Conservation (phyloP, 148 eudicot genomes). For the Heliosperma pusillum region DNA sequence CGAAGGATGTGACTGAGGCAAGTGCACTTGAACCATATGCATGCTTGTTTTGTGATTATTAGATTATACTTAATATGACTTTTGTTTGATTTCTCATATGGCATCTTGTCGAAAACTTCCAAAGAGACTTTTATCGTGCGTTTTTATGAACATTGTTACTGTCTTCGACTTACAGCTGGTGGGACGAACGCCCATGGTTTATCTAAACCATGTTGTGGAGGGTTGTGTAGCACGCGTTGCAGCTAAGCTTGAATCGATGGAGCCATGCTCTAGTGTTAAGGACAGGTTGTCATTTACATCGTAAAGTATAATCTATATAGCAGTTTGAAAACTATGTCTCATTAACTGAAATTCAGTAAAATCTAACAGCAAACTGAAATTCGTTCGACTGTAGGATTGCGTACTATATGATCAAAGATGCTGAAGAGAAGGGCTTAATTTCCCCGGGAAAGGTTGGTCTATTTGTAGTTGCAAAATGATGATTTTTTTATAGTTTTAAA, state of each 20-base stretch:
- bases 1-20: slow-evolving; percentile 36
- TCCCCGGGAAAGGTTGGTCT: slow-evolving; percentile 65
- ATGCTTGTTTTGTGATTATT: too few species aligned
- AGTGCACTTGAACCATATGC: too few species aligned
- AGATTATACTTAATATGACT: too few species aligned
- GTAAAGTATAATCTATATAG: neutral
- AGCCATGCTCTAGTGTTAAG: slow-evolving; percentile 85
- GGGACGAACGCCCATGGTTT: slow-evolving; percentile 76
- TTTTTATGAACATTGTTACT: neutral
- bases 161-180: slow-evolving; percentile 33
- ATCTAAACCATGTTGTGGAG: slow-evolving; percentile 64
- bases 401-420: slow-evolving; percentile 66
- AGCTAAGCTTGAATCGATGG: slow-evolving; percentile 78
- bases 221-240: slow-evolving; percentile 76
- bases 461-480: neutral
- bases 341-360: neutral
- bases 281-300: slow-evolving; percentile 46
- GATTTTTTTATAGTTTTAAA: too few species aligned
- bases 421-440: slow-evolving; percentile 75
- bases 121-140: neutral
- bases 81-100: neutral
- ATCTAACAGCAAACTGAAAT: neutral
- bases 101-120: neutral
- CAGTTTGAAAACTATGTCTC: neutral
- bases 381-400: slow-evolving; percentile 49